Evolutionary conservation across 148 eudicot species (phyloP), one percentile per base, ranked within the genome.

Genomic region (Chenopodium quinoa): DNA sequence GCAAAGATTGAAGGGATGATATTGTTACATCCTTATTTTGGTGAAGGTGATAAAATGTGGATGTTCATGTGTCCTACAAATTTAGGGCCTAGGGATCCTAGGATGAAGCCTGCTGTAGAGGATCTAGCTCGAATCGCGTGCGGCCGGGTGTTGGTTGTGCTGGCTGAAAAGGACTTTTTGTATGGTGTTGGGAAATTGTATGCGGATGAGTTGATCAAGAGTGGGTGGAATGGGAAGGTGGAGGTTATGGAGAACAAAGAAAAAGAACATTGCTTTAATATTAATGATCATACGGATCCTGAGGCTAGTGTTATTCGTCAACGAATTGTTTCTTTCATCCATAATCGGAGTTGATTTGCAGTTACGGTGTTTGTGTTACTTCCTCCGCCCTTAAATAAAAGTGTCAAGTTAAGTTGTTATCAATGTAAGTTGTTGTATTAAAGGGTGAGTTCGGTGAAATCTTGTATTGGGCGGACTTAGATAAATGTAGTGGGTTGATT

Each of bases 1-100:
- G 76, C 83, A 27, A 75, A 52, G 25, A 40, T 85, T 8, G 65
- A 67, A 54, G 89, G 87, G 44, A 77, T 80, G 60, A 54, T 85
- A 20, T 25, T 83, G 32, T 46, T 83, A 2, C 88, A 85, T 68
- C 89, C 87, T 54, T 85, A 80, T 62, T 83, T 87, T 16, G 84
- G 82, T 46, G 88, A 83, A 71, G 85, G 82, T 32, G 89, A 87
- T 62, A 34, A 80, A 69, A 75, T 89, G 87, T 89, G 87, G 87
- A 58, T 80, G 82, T 81, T 80, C 14, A 82, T 84, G 87, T 82
- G 86, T 17, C 88, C 86, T 34, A 47, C 47, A 56, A 86, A 80
- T n/a, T 60, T 67, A 23, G 90, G 92, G 67, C 80, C 82, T 11
- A 50, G 9, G 23, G 92, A 89, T 29, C 87, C 82, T 7, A 54